Base-by-base conservation (phyloP, 306 rosid genomes). In the Argentina anserina region DNA sequence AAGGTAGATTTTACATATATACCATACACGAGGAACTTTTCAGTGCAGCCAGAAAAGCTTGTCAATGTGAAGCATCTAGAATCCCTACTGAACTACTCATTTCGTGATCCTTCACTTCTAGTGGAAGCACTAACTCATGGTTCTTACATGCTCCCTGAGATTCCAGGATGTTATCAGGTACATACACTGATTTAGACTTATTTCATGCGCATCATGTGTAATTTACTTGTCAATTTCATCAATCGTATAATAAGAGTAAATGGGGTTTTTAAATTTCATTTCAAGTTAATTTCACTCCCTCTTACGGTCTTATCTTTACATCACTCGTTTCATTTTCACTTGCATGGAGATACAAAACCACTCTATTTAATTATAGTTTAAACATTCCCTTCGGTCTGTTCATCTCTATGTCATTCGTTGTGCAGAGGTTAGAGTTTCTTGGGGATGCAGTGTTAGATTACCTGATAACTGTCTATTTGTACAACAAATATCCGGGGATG, bases 101-200 rank as follows among this genome's bases (percentile, higher is more conserved):
- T 93, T 68, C 59, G 20, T 11, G 92, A 93, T 56, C 62, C 75
- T n/a, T 74, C 92, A 18, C 80, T 93, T 26, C 71, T 93, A 31
- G 83, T 89, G 25, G 98, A 93, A 84, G 98, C 98, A 46, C 26
- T 93, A 34, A 89, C 98, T 20, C 98, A 93, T 71, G 98, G 98
- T 69, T 90, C 98, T 28, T 93, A 85, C 81, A 89, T 90, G 98
- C 86, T 89, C 69, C 92, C 92, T 0, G 90, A 89, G 71, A 82
- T 86, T 74, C 97, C 97, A 34, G 84, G 85, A 81, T 86, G 97
- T 79, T 93, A 93, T 75, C 94, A 93, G 96, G 98, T 93, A 82
- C 63, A 40, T 17, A 55, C 4, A 52, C 14, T 33, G 65, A 55
- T 12, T 40, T 26, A 3, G 18, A 56, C 23, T 50, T 40, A 21